A percentile compares a stretch with the other conserved stretches of the same genome.
Conservation (phyloP, 1,284 basidiomycete genomes). For the Abortiporus biennis region DNA sequence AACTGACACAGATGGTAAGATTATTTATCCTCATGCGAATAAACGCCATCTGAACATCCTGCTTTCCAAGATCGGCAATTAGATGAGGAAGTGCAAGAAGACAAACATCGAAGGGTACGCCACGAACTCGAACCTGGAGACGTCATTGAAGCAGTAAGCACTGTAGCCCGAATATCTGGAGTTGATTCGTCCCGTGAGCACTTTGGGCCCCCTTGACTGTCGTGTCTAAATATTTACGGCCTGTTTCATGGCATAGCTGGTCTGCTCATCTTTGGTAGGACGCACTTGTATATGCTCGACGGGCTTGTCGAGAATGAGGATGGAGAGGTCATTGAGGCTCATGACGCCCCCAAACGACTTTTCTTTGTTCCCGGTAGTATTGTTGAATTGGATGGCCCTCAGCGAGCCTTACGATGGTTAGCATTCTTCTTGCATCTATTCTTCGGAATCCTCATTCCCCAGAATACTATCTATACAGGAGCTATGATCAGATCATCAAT, state of each 20-base stretch:
- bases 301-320: slow-evolving; percentile 86
- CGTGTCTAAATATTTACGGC: not conserved
- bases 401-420: slow-evolving; percentile 76
- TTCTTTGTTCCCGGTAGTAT: slow-evolving; percentile 84
- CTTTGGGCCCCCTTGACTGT: not conserved
- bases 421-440: slow-evolving; percentile 12
- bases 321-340: slow-evolving; percentile 86
- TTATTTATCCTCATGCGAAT: not conserved
- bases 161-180: slow-evolving; percentile 80
- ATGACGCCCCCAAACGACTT: slow-evolving; percentile 78
- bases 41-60: not conserved
- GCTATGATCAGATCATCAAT: slow-evolving; percentile 72
- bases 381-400: slow-evolving; percentile 71
- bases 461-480: slow-evolving; percentile 40
- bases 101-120: slow-evolving; percentile 72
- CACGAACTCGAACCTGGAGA: slow-evolving; percentile 89
- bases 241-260: slow-evolving; percentile 47
- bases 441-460: slow-evolving; percentile 3
- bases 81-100: slow-evolving; percentile 68
- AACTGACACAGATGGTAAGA: slow-evolving; percentile 55
- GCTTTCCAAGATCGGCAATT: slow-evolving; percentile 43
- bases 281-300: slow-evolving; percentile 88
- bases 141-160: slow-evolving; percentile 85
- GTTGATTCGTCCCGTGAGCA: slow-evolving; percentile 81
- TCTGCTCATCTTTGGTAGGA: slow-evolving; percentile 79